Base-by-base conservation (phyloP, 2,329 filamentous ascomycete species). In the Hymenotorrendiella dingleyae region DNA sequence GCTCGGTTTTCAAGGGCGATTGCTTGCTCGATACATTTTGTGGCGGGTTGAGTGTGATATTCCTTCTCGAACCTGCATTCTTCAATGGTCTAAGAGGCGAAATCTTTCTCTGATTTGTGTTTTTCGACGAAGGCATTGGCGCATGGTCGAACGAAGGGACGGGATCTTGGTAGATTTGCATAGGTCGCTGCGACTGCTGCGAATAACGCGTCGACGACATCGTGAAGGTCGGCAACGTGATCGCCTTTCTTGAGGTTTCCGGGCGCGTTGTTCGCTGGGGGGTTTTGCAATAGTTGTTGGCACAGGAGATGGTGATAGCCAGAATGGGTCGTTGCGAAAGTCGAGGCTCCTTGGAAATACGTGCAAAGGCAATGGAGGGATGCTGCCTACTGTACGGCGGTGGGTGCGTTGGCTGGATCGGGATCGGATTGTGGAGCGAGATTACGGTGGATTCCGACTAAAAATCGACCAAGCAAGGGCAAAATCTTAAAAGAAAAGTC, bases 1-100 rank as follows among this genome's bases (percentile, higher is more conserved):
- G 69, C 42, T 66, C 64, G 24, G 73, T 65, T 67, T 93, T 94
- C 57, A 74, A 76, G 9, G 86, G 87, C 42, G 86, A 94, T 45
- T 73, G 73, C 58, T 70, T 73, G 57, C 73, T 55, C 67, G 55
- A 69, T 62, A 46, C 71, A 64, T 47, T 57, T 41, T 69, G 63
- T 17, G 76, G 67, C 19, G 84, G 82, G 54, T 84, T 80, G 55
- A 91, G 73, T 43, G 82, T 67, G 54, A 82, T 73, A 64, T 85
- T 85, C 49, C 72, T 69, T 65, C 73, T 75, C 54, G 73, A 57
- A 3, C 51, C 40, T 3, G 52, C 53, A 49, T 61, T 60, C 47
- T 58, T 67, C 32, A 65, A 59, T 11, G 65, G 60, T 40, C 67
- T 64, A 33, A 72, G 55, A 44, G 69, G 69, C 54, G 60, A 57